Evolutionary conservation across 805 yeast genomes (phyloP), one percentile per base, ranked within the genome.

Genomic region (Aciculoconidium aculeatum): DNA sequence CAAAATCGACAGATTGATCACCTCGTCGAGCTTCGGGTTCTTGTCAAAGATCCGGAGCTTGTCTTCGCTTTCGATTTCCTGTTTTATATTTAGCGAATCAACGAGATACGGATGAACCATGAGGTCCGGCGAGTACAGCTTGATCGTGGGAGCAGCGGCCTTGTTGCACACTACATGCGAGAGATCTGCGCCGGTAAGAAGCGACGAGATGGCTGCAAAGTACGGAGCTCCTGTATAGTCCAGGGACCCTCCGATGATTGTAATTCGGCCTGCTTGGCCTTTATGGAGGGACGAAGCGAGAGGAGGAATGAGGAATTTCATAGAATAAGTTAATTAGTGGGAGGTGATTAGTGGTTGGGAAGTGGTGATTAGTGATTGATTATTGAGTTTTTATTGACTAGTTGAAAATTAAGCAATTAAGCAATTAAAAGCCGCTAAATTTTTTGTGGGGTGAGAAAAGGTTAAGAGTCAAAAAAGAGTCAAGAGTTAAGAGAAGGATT

Each of bases 201-300:
- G 83, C 1, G 94, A 75, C 1, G 95, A 82, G 51, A 82, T 80
- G 4, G 94, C 82, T 19, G 94, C 72, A 53, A 92, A 92, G 55
- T 67, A 92, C 2, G 97, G 97, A 0, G 98, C 98, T 0, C 98
- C 98, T 0, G 96, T 88, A 52, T 87, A 90, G 52, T 90, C 96
- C 52, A 83, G 88, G 53, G 92, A 80, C 1, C 98, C 98, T 13
- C 98, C 98, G 38, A 90, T 72, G 1, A 90, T 84, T 7, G 80
- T 85, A 2, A 90, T 65, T 35, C 85, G 69, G 5, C 97, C 97
- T 5, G 82, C 77, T 54, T 90, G 97, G 13, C 98, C 98, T 53
- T 90, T 90, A 58, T 90, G 80, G 51, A 82, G 81, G 10, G 50
- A 45, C 4, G 83, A 75, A 2, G 69, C 58, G 18, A 88, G 58